Base-by-base conservation (phyloP, 306 rosid species). In the Urtica urens region DNA sequence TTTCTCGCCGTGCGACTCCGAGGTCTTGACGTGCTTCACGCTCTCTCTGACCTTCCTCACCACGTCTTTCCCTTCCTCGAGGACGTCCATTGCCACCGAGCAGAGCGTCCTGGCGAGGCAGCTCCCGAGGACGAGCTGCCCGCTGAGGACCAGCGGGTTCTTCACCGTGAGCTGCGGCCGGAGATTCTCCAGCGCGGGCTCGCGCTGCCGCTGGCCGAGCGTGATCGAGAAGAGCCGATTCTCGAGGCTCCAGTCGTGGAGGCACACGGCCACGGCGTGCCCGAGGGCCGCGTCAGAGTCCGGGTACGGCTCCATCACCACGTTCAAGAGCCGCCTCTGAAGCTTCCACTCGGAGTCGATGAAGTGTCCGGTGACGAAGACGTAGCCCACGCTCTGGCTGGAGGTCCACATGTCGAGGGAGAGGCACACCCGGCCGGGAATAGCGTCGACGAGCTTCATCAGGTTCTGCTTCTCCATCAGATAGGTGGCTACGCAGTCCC, bases 401-500 rank as follows among this genome's bases (percentile, higher is more conserved):
- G 99, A 85, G 30, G 78, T 69, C 99, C 99, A 85, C 63, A 49
- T 39, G 51, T 90, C 99, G 23, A 90, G 67, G 18, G 99, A 75
- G 62, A 90, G 90, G 64, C 95, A 85, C 24, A 79, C 63, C 4
- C 94, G 99, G 11, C 95, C 94, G 7, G 93, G 87, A 15, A 90
- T 55, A 38, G 81, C 79, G 58, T 75, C 87, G 64, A 85, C 62
- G 61, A 66, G 71, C 68, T 72, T 85, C 55, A 45, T 38, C 25
- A 81, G 78, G 28, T 58, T 65, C 61, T 79, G 94, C 67, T 85
- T 90, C 59, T 90, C 94, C 70, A 34, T 62, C 24, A 81, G 72
- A 71, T 77, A 90, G n/a, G 85, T 77, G 35, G 87, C 95, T 68
- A 85, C 94, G 52, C 94, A 84, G 61, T 90, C 99, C 46, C 99